Conservation (phyloP, 345 rosid species). For the Odontarrhena argentea region DNA sequence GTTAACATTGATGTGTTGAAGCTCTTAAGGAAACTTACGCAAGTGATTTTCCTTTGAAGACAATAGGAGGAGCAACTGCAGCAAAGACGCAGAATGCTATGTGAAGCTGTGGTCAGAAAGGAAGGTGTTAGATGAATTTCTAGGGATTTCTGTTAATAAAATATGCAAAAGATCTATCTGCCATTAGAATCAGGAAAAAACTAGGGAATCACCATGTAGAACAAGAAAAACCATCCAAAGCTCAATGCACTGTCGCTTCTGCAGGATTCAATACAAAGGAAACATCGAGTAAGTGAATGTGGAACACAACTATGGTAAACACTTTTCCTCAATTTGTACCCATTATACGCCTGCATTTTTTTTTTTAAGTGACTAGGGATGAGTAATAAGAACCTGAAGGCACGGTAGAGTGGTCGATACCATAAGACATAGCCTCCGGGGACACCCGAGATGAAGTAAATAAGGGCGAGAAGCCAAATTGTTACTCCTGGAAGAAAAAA, state of each 20-base stretch:
- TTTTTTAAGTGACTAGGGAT: not conserved
- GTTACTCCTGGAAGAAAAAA: conserved; percentile 55
- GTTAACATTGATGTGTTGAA: not conserved
- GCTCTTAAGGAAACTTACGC: conserved; percentile 58
- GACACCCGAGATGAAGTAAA: conserved; percentile 89
- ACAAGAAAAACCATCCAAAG: conserved; percentile 88
- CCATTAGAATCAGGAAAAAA: not conserved
- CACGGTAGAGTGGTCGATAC: conserved; percentile 97
- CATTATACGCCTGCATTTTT: not conserved
- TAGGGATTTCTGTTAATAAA: not conserved
- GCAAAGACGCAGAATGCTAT: conserved; percentile 78
- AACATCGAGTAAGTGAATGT: not conserved
- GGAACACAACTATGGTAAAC: not conserved
- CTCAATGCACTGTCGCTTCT: conserved; percentile 88
- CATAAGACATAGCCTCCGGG: conserved; percentile 91
- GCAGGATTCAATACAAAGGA: conserved; percentile 37
- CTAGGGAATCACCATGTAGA: conserved; percentile 57
- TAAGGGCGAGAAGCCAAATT: conserved; percentile 92
- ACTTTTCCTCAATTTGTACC: conserved; percentile 8
- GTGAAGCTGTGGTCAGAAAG: conserved; percentile 59
- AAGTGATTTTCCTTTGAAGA: conserved; percentile 95
- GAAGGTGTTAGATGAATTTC: conserved; percentile 17
- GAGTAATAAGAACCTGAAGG: conserved; percentile 62
- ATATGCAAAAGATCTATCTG: not conserved
- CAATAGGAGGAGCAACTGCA: conserved; percentile 92